Conservation (phyloP, 2,329 filamentous ascomycete species). For the Pseudogymnoascus sp. region DNA sequence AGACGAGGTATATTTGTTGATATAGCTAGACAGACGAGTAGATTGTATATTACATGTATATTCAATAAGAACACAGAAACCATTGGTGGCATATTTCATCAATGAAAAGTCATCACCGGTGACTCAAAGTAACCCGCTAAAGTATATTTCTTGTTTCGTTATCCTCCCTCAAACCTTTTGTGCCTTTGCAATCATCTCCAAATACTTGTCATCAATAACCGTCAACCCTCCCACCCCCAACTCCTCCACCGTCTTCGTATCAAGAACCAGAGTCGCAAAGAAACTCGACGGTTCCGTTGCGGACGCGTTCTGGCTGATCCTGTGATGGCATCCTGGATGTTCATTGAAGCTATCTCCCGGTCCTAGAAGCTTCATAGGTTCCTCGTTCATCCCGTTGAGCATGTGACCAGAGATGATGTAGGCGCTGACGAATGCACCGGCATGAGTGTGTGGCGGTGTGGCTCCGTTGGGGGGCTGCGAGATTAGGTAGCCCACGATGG, state of each 20-base stretch:
- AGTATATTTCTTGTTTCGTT: not conserved
- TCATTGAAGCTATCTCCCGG: conserved; percentile 36
- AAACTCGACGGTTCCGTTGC: conserved; percentile 31
- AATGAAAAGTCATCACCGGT: not conserved
- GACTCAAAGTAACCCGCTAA: not conserved
- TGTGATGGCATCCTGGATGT: conserved; percentile 40
- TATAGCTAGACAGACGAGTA: not conserved
- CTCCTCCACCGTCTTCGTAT: conserved; percentile 32
- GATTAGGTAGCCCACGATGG: conserved; percentile 33
- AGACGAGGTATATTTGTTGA: not conserved
- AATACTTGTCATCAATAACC: conserved; percentile 31
- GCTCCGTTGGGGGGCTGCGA: conserved; percentile 31
- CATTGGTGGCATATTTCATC: not conserved
- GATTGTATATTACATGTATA: not conserved
- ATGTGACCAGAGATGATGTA: conserved; percentile 33
- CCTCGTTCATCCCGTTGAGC: conserved; percentile 41
- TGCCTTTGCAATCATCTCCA: conserved; percentile 22
- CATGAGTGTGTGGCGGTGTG: conserved; percentile 40
- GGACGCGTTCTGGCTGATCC: conserved; percentile 37
- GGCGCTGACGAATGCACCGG: conserved; percentile 34
- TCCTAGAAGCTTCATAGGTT: conserved; percentile 26
- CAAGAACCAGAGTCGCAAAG: conserved; percentile 35
- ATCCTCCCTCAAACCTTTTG: not conserved
- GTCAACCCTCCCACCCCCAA: conserved; percentile 26
- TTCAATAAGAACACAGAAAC: not conserved